Base-by-base conservation (phyloP, 768 basidiomycete species). In the Lactarius vividus region DNA sequence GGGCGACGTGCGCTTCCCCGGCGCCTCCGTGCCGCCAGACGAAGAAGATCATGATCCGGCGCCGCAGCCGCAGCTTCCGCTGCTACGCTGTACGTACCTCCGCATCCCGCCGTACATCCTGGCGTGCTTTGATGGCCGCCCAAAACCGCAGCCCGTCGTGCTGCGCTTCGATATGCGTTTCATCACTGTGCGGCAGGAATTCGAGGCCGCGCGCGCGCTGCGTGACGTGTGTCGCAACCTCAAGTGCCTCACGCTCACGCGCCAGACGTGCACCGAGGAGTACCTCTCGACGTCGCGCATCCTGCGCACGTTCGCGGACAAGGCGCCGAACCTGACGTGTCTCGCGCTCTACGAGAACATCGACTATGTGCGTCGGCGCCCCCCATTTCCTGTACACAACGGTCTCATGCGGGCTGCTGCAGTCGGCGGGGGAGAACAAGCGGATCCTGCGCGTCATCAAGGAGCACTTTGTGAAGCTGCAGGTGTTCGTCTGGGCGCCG, bases 401-500 rank as follows among this genome's bases (percentile, higher is more conserved):
- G 37, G 13, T 16, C 39, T 40, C 39, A 40, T 18, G 3, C 26
- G 3, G 35, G 35, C 35, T 8, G 9, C 40, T 29, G 4, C 53
- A 69, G 68, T 62, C 68, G 2, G 54, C 60, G 7, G 65, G 66
- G 1, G 65, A 69, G 55, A 69, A 69, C 57, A 67, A 67, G 44
- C 60, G 62, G 4, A 69, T 69, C 37, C 31, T 69, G 26, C 49
- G 55, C 31, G 16, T 63, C 37, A 52, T 69, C 57, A 59, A 61
- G 29, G 44, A 67, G 33, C 40, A 67, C 44, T 59, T 68, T 33
- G 3, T 44, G 10, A 63, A 61, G 29, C 37, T 69, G 53, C 61
- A 67, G 39, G 66, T 69, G 13, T 60, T 67, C 66, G 64, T 67
- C 0, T 69, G 68, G 65, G 65, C 66, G 5, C 68, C 68, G 37